Conservation (phyloP, 805 yeast genomes). For the Lipomyces chichibuensis region DNA sequence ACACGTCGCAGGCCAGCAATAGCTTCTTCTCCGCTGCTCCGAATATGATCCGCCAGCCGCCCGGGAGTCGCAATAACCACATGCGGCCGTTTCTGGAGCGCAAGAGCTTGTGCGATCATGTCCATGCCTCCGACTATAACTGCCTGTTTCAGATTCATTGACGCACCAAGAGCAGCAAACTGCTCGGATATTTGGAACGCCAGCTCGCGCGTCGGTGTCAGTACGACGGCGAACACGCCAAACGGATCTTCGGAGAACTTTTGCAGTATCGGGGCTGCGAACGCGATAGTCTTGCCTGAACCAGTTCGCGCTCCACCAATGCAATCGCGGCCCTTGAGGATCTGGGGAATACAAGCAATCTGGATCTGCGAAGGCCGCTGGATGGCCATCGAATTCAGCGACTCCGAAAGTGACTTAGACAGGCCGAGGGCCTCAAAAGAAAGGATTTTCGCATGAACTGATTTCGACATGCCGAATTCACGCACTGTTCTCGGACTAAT, state of each 20-base stretch:
- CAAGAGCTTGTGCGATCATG: constrained; percentile 83
- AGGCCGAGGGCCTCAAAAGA: constrained; percentile 68
- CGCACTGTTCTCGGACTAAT: not conserved
- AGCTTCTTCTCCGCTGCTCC: constrained; percentile 87
- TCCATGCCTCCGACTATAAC: constrained; percentile 95
- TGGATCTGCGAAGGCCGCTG: constrained; percentile 85
- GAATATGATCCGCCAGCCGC: constrained; percentile 86
- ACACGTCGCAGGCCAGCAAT: constrained; percentile 75
- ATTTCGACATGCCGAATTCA: not conserved
- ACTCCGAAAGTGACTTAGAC: constrained; percentile 82
- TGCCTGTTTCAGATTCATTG: constrained; percentile 79
- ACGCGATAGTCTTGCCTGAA: constrained; percentile 95
- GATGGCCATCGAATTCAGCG: constrained; percentile 80
- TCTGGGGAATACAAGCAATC: constrained; percentile 82
- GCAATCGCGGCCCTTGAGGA: constrained; percentile 74
- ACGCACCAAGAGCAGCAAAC: constrained; percentile 87
- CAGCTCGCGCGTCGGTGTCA: constrained; percentile 92
- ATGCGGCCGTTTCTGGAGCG: constrained; percentile 82
- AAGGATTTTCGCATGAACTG: not conserved
- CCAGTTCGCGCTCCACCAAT: constrained; percentile 99
- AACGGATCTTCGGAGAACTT: constrained; percentile 94
- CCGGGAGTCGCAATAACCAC: constrained; percentile 98
- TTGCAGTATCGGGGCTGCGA: constrained; percentile 95
- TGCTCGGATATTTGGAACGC: constrained; percentile 98
- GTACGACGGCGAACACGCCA: constrained; percentile 84